These are phyloP conservation scores for Calonectria multiphialidica DNA, from an alignment of 2,329 filamentous ascomycete genomes.

Conservation along the genomic window DNA sequence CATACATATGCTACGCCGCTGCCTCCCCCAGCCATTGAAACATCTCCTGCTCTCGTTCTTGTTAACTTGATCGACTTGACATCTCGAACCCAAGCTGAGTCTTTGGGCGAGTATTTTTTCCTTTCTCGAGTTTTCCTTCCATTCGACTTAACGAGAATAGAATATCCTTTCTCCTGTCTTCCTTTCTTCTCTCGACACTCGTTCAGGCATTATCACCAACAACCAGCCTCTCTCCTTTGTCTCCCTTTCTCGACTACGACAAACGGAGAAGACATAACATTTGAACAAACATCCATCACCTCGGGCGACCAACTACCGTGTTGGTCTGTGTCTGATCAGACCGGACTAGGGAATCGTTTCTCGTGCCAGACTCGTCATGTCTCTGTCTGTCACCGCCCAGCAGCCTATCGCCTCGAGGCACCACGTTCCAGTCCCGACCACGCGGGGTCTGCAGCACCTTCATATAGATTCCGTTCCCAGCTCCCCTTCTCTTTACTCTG, in stretches of 20 bases:
- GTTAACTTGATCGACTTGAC: background rate
- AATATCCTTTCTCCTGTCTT: background rate
- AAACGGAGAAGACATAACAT: conserved; percentile 6
- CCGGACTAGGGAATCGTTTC: conserved; percentile 24
- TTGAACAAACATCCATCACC: conserved; percentile 3
- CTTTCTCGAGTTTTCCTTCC: background rate
- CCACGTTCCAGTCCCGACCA: conserved; percentile 31
- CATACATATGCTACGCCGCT: conserved; percentile 21
- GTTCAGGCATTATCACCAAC: background rate
- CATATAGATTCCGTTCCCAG: conserved; percentile 43
- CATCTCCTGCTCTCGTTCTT: conserved; percentile 16
- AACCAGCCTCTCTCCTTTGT: conserved; percentile 5
- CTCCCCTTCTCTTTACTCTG: conserved; percentile 42
- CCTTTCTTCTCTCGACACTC: background rate
- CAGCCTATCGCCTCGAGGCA: conserved; percentile 34
- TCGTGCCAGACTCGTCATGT: conserved; percentile 36
- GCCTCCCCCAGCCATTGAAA: conserved; percentile 16
- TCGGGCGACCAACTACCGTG: conserved; percentile 3
- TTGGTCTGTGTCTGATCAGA: conserved; percentile 17
- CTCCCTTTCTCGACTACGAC: conserved; percentile 3
- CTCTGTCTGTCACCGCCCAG: conserved; percentile 36
- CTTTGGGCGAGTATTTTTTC: conserved; percentile 3
- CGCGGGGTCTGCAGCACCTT: conserved; percentile 33
- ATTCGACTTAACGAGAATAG: background rate
- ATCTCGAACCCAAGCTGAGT: background rate